Percentiles rank a stretch among this genome's conserved stretches.
Evolutionary conservation across 805 yeast genomes (phyloP).

Genomic region (Candida maesae): DNA sequence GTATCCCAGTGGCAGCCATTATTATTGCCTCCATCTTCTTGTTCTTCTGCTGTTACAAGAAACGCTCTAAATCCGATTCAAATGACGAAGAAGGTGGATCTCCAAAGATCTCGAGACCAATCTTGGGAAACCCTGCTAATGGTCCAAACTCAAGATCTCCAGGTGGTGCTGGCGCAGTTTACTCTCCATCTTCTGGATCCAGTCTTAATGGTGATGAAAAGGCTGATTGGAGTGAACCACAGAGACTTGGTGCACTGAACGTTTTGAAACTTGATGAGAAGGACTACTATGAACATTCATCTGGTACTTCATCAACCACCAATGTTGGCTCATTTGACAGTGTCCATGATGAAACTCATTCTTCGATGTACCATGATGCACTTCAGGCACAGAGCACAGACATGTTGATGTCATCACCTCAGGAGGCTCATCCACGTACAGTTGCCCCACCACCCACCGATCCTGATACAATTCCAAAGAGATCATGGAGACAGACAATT

Average conservation of each 20-base stretch:
- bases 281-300: constrained; percentile 28
- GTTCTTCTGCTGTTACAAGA: constrained; percentile 54
- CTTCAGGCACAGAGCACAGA: constrained; percentile 38
- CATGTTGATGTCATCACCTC: constrained; percentile 28
- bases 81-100: constrained; percentile 28
- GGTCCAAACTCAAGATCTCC: constrained; percentile 28
- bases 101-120: constrained; percentile 38
- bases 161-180: constrained; percentile 10
- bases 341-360: constrained; percentile 28
- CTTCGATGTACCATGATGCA: constrained; percentile 36
- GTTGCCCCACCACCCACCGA: constrained; percentile 4
- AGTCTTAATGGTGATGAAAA: constrained; percentile 29
- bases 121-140: constrained; percentile 34
- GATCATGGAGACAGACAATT: constrained; percentile 55
- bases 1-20: constrained; percentile 59
- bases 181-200: constrained; percentile 29
- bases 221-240: constrained; percentile 23
- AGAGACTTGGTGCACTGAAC: constrained; percentile 46
- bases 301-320: constrained; percentile 48
- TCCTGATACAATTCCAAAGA: constrained; percentile 32
- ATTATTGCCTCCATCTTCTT: constrained; percentile 45
- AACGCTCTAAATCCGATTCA: constrained; percentile 31
- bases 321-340: constrained; percentile 38
- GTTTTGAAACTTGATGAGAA: constrained; percentile 48
- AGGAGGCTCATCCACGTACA: constrained; percentile 7